phyloP scores from a whole-genome alignment of 352 stramenopile genomes.

The Globisporangium iwayamae region DNA sequence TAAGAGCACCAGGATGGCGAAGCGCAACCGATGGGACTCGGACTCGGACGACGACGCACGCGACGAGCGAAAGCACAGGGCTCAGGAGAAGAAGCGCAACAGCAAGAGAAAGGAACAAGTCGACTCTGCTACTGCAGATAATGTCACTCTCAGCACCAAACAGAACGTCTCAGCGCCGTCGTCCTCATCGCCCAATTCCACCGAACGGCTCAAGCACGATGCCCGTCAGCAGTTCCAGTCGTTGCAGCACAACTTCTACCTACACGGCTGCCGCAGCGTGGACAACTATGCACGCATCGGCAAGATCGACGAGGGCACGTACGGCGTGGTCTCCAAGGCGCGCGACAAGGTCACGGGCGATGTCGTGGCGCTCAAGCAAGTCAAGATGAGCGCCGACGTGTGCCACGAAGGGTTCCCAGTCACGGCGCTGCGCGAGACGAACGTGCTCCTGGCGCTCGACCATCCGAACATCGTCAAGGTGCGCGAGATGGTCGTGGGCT shows the following conservation, averaged over 20 bases:
- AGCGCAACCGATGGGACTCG: slow-evolving; percentile 71
- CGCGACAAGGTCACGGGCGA: slow-evolving; percentile 86
- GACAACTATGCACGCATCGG: slow-evolving; percentile 93
- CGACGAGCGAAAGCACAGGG: slow-evolving; percentile 11
- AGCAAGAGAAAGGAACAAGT: not conserved
- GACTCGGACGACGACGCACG: slow-evolving; percentile 30
- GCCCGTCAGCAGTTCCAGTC: not conserved
- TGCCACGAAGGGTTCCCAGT: slow-evolving; percentile 84
- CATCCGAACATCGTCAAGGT: slow-evolving; percentile 88
- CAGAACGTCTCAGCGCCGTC: not conserved
- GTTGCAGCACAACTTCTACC: slow-evolving; percentile 63
- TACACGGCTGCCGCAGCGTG: slow-evolving; percentile 91
- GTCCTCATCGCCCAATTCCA: not conserved
- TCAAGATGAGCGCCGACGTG: slow-evolving; percentile 74
- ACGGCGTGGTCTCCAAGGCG: slow-evolving; percentile 96
- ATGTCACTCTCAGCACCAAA: not conserved
- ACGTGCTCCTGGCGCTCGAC: slow-evolving; percentile 74
- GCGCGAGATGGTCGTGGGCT: slow-evolving; percentile 87
- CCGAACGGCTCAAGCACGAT: not conserved
- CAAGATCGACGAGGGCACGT: slow-evolving; percentile 95
- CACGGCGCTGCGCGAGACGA: slow-evolving; percentile 83
- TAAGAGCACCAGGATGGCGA: slow-evolving; percentile 18
- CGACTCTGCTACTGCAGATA: not conserved
- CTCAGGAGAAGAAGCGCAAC: not conserved
- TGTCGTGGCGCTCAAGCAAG: slow-evolving; percentile 93